These are phyloP conservation scores for Salix brachista DNA, from an alignment of 345 rosid species.

Conservation along the genomic window DNA sequence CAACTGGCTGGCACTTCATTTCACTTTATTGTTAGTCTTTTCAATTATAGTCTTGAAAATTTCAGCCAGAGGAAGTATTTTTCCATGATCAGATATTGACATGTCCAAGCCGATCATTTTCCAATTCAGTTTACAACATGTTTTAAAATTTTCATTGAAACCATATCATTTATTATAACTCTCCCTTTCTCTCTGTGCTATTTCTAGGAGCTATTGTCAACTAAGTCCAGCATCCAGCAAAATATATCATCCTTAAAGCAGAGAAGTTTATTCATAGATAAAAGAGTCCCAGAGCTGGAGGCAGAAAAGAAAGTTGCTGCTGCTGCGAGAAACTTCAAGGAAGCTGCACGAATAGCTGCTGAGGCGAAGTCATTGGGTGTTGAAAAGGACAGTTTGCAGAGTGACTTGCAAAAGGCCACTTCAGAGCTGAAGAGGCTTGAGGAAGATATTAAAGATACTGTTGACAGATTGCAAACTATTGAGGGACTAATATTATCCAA, in stretches of 20 bases:
- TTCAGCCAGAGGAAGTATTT: too few species aligned
- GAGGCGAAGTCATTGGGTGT: conserved; percentile 71
- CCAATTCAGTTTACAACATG: too few species aligned
- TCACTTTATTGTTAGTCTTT: too few species aligned
- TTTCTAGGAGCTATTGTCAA: conserved; percentile 65
- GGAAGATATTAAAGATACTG: conserved; percentile 52
- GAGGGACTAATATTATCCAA: conserved; percentile 55
- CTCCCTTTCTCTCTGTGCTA: conserved; percentile 2
- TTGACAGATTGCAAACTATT: conserved; percentile 52
- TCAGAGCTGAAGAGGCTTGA: conserved; percentile 52
- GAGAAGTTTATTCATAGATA: conserved; percentile 64
- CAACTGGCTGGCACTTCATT: too few species aligned
- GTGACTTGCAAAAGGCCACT: conserved; percentile 50
- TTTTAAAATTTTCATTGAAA: not conserved
- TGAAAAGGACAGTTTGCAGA: conserved; percentile 59
- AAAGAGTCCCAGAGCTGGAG: conserved; percentile 80
- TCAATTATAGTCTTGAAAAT: too few species aligned
- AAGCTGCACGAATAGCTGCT: conserved; percentile 86
- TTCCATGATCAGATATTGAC: too few species aligned
- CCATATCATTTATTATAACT: conserved; percentile 9
- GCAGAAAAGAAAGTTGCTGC: conserved; percentile 89
- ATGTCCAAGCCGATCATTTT: too few species aligned
- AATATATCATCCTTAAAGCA: conserved; percentile 62
- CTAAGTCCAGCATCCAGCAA: conserved; percentile 80
- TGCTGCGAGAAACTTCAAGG: conserved; percentile 81